Base-by-base conservation (phyloP, 2,329 filamentous ascomycete genomes). In the Alternaria longipes region DNA sequence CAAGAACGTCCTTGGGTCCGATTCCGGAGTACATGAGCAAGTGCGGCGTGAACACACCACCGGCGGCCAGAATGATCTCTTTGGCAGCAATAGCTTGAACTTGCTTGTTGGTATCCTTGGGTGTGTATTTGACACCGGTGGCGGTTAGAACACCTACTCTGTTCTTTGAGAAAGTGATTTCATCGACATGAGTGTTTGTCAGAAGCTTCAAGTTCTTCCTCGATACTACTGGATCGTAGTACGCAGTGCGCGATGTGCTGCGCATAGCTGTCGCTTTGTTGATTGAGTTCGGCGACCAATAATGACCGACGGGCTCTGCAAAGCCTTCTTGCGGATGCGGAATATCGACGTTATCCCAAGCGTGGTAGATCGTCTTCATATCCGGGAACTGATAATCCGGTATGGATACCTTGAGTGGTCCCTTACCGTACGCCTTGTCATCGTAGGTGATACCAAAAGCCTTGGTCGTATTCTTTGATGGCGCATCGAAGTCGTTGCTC, bases 21-120 rank as follows among this genome's bases (percentile, higher is more conserved):
- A 74, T 61, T 8, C 71, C 68, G 44, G 62, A 67, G 9, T 65
- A 60, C 58, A 60, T 68, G 22, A 70, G 8, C 89, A 80, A 12
- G 89, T 74, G 71, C 85, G 85, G 1, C 85, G 88, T 2, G 85
- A 87, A 66, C 84, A 82, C 32, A 88, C 55, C 78, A 26, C 81
- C 83, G 1, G 88, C 88, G 1, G 85, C 86, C 1, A 90, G 71
- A 28, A 90, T 82, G n/a, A 89, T 82, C 66, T 90, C 87, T 50
- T 74, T 74, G 8, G 65, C 36, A 3, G 70, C 70, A 5, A 67
- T 65, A 9, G 59, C 69, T 8, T 63, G 60, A 1, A 66, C 38
- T 34, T 69, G 62, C n/a, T 58, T 30, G 26, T 64, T 63, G 1
- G 65, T 59, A 1, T 52, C 28, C 38, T 41, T 57, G 20, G 36